Base-by-base conservation (phyloP, 345 rosid species). In the Trapa bicornis region DNA sequence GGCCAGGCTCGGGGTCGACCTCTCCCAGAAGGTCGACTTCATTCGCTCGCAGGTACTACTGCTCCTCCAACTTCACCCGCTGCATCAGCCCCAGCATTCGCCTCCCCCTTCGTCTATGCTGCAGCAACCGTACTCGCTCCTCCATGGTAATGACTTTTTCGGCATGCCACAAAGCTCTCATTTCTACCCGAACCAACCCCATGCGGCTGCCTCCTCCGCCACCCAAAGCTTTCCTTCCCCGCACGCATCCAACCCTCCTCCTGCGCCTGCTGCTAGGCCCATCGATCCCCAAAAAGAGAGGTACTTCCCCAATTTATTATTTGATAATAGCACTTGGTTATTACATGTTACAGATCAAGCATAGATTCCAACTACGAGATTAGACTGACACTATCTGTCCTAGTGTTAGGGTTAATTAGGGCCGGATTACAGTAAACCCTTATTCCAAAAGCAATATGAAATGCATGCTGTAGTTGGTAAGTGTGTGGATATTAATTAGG, bases 31-130 rank as follows among this genome's bases (percentile, higher is more conserved):
- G 75, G 83, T 88, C 37, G 82, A 47, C 57, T 93, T 93, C 78
- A 93, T 93, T 66, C 68, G 87, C 37, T 93, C 91, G 79, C 96
- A 90, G 65, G 88, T 93, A 87, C 80, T 73, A 72, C 76, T 79
- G 70, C 89, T 89, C 71, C 88, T 90, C 78, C 87, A 8, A 15
- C 73, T 29, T 29, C 56, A 50, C 16, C 56, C 56, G 2, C 54
- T 6, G n/a, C 32, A 42, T 68, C 45, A 8, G 22, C 73, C 56
- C 56, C 56, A 50, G 56, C 56, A n/a, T 5, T 22, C 14, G 1
- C 32, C 47, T 69, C 45, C 9, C 54, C 70, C 77, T 38, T 6
- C 76, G 57, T 37, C 72, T 32, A 67, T 38, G 7, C 75, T 5
- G 29, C 74, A 45, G 38, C 77, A 35, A 37, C 63, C 63, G 14